Evolutionary conservation across 2,329 filamentous ascomycete species (phyloP).

Genomic region (Paraphoma sp.): DNA sequence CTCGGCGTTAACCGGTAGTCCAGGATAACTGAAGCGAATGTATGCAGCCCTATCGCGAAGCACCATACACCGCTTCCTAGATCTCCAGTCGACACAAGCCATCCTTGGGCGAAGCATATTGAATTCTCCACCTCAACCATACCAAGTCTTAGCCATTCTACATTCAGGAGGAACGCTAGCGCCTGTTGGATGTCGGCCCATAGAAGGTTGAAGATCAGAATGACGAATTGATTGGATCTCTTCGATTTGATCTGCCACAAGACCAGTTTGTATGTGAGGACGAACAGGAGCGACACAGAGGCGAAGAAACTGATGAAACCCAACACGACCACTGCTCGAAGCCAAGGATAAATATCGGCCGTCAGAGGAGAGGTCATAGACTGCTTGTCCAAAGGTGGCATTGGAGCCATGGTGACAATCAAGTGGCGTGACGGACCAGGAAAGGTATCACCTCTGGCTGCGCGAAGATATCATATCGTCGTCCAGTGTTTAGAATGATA

Average conservation of each 20-base stretch:
- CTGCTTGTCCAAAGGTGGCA: conserved; percentile 28
- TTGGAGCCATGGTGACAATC: conserved; percentile 24
- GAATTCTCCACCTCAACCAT: conserved; percentile 61
- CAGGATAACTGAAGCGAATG: conserved; percentile 67
- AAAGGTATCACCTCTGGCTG: conserved; percentile 12
- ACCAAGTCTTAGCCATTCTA: conserved; percentile 63
- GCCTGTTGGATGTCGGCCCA: conserved; percentile 72
- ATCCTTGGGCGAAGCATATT: conserved; percentile 70
- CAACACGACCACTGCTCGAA: conserved; percentile 55
- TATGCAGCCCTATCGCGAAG: conserved; percentile 69
- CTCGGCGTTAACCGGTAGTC: conserved; percentile 60
- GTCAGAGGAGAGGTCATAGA: conserved; percentile 45
- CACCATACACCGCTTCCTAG: conserved; percentile 72
- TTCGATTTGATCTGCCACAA: conserved; percentile 45
- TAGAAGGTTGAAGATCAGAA: conserved; percentile 73
- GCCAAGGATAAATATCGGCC: conserved; percentile 45
- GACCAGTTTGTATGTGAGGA: conserved; percentile 57
- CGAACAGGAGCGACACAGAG: conserved; percentile 51
- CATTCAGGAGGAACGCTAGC: conserved; percentile 68
- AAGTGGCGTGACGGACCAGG: not conserved
- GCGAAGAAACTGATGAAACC: conserved; percentile 57
- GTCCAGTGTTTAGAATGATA: not conserved
- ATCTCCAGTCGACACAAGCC: conserved; percentile 72
- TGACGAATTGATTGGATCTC: conserved; percentile 68
- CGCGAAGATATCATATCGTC: conserved; percentile 26